Conservation (phyloP, 306 rosid genomes). For the Sophora flavescens region DNA sequence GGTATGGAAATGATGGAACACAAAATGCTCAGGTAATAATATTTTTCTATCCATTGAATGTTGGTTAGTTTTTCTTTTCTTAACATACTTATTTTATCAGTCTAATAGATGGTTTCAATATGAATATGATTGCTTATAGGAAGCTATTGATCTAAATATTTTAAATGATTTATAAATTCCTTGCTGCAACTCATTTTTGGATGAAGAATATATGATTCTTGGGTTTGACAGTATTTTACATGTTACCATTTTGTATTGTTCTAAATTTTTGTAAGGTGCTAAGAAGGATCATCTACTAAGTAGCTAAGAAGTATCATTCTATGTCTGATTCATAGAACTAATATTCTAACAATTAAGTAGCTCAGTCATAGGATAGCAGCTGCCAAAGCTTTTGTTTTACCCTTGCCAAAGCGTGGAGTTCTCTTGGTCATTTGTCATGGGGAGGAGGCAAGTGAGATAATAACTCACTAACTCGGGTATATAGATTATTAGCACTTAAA, state of each 20-base stretch:
- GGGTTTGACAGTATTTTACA: background rate
- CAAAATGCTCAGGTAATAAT: conserved; percentile 54
- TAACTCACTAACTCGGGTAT: conserved; percentile 9
- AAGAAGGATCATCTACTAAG: background rate
- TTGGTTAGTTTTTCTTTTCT: background rate
- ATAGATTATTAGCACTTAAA: background rate
- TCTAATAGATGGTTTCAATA: conserved; percentile 2
- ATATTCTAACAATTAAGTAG: background rate
- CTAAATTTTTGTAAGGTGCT: background rate
- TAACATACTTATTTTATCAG: background rate
- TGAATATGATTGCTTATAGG: conserved; percentile 13
- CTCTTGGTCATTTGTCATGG: background rate
- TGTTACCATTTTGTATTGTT: background rate
- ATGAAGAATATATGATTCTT: too few relatives aligned
- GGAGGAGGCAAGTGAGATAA: background rate
- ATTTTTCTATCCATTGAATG: conserved; percentile 24
- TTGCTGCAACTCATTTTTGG: too few relatives aligned
- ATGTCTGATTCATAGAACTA: background rate
- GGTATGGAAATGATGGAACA: conserved; percentile 51
- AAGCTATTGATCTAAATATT: conserved; percentile 34
- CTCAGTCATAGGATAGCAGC: background rate
- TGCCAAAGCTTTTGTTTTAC: background rate
- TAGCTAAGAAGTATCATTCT: too few relatives aligned
- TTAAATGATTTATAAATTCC: too few relatives aligned
- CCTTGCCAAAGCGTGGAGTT: background rate